Evolutionary conservation across 179 eudicot species (phyloP), one percentile per base, ranked within the genome.

Genomic region (Beta corolliflora): DNA sequence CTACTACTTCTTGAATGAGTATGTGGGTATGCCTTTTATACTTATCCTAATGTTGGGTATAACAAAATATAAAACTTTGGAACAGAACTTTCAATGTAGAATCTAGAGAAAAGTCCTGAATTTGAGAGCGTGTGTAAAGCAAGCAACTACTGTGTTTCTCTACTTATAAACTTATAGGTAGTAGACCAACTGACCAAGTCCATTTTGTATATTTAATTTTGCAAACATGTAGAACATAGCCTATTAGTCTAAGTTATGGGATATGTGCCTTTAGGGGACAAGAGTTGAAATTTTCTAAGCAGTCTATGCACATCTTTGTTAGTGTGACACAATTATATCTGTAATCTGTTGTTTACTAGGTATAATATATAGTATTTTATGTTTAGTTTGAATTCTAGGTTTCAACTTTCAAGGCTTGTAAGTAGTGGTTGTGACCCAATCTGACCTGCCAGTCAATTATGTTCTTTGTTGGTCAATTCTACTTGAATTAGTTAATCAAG

Each of bases 381-480:
- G 21, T 60, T 80, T 77, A 23, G 18, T 52, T 77, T 60, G 29
- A 9, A 29, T 7, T 44, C 58, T 46, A 25, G n/a, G 10, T 55
- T 25, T 54, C 10, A 36, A 14, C n/a, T n/a, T n/a, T n/a, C n/a
- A n/a, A n/a, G 31, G n/a, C 53, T 73, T 61, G 65, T 66, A 12
- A 55, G 21, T 71, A 48, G 50, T 67, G 71, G 66, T 44, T 54
- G 52, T 66, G 69, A 81, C 79, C 55, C n/a, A 53, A 54, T 73
- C 36, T 73, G 74, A 52, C 76, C 25, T 76, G 21, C 13, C 29
- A 31, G 29, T 79, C 53, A 59, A 16, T 21, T 21, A 66, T 67
- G 71, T 23, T 53, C 46, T 73, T n/a, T 19, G 52, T 23, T 63
- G n/a, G 48, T 61, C 71, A 71, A 10, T 14, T 50, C 64, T 29